These are phyloP conservation scores for Rhizophagus clarus DNA, from an alignment of 192 early-diverging fungal genomes.

Conservation along the genomic window DNA sequence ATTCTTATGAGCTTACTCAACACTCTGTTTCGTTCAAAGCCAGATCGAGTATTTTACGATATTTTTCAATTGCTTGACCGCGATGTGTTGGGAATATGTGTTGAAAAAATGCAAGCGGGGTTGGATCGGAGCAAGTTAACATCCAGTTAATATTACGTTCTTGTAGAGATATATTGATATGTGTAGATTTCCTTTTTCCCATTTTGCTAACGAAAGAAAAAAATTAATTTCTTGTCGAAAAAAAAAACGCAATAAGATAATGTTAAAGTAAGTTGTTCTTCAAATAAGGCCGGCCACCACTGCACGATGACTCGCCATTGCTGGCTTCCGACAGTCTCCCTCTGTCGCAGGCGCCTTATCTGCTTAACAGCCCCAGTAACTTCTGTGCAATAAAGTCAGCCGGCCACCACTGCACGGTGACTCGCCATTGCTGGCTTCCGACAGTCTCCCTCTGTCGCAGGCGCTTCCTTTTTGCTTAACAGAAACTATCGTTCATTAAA, in stretches of 20 bases:
- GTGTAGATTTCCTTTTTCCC: conserved; percentile 9
- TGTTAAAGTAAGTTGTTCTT: conserved; percentile 18
- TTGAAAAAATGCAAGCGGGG: conserved; percentile 21
- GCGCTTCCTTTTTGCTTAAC: conserved; percentile 19
- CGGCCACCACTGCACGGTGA: neutral
- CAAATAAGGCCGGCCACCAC: conserved; percentile 16
- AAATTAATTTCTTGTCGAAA: neutral
- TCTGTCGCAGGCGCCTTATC: conserved; percentile 29
- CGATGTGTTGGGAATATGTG: too few relatives aligned
- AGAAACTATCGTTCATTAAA: conserved; percentile 10
- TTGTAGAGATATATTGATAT: conserved; percentile 1
- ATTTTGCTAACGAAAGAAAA: conserved; percentile 25
- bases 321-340: neutral
- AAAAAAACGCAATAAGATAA: too few relatives aligned
- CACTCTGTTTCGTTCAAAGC: conserved; percentile 15
- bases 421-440: too few relatives aligned
- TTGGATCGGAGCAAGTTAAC: conserved; percentile 3
- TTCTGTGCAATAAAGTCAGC: conserved; percentile 3
- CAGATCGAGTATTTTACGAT: conserved; percentile 15
- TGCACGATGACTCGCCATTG: neutral
- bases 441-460: conserved; percentile 25
- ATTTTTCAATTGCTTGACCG: neutral
- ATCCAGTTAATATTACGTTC: conserved; percentile 26
- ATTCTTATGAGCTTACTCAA: conserved; percentile 9
- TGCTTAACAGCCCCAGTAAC: conserved; percentile 15